Evolutionary conservation across 805 yeast genomes (phyloP).

Genomic region (Yueomyces sp.): DNA sequence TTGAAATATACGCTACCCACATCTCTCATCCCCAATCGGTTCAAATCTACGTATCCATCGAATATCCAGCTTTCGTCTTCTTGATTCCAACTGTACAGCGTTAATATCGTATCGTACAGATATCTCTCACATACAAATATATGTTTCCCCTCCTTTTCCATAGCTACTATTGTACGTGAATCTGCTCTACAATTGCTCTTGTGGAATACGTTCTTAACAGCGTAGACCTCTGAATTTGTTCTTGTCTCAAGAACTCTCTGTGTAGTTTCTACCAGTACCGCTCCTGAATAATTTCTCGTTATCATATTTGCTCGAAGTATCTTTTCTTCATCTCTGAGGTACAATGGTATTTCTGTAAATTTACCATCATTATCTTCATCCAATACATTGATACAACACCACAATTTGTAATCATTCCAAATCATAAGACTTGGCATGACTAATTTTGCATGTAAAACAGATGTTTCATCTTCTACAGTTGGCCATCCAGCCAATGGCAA

Average conservation of each 20-base stretch:
- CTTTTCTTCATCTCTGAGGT: not conserved
- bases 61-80: slow-evolving; percentile 7
- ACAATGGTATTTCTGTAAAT: slow-evolving; percentile 1
- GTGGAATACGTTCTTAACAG: not conserved
- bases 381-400: slow-evolving; percentile 3
- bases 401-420: slow-evolving; percentile 2
- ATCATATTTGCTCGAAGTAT: not conserved
- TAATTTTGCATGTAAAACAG: not conserved
- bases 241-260: slow-evolving; percentile 1
- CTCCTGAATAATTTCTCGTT: not conserved
- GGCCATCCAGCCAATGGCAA: too few species aligned
- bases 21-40: not conserved
- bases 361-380: not conserved
- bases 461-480: not conserved
- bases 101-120: slow-evolving; percentile 11
- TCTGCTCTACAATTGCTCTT: not conserved
- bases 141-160: slow-evolving; percentile 1
- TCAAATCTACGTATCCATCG: slow-evolving; percentile 11
- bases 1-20: not conserved
- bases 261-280: slow-evolving; percentile 1
- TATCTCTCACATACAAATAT: slow-evolving; percentile 8
- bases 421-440: slow-evolving; percentile 3
- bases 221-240: not conserved
- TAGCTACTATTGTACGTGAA: not conserved
- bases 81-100: slow-evolving; percentile 5